Evolutionary conservation across 2,329 filamentous ascomycete species (phyloP).

Genomic region (Diaporthe ilicicola): DNA sequence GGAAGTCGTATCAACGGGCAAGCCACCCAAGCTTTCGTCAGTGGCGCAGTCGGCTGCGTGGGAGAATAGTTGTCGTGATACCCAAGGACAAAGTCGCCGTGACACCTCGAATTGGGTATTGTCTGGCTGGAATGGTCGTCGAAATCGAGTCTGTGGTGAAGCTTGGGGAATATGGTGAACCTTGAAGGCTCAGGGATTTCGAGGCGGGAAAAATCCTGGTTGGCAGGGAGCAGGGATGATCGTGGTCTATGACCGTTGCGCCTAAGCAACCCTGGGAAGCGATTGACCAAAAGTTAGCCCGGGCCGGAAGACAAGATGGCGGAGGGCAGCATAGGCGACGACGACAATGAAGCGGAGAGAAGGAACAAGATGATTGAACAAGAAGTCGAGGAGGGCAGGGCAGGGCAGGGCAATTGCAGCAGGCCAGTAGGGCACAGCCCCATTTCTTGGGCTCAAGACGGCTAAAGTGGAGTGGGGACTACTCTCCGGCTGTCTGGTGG

Average conservation of each 20-base stretch:
- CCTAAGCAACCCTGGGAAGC: constrained; percentile 25
- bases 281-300: constrained; percentile 8
- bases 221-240: constrained; percentile 31
- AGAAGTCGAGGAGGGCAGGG: neutral
- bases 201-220: constrained; percentile 21
- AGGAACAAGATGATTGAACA: neutral
- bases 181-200: constrained; percentile 20
- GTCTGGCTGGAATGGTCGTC: constrained; percentile 23
- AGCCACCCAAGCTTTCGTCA: constrained; percentile 9
- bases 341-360: neutral
- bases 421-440: neutral
- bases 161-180: constrained; percentile 19
- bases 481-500: neutral
- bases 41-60: constrained; percentile 16
- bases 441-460: constrained; percentile 11
- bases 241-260: constrained; percentile 33
- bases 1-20: neutral
- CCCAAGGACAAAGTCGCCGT: constrained; percentile 11
- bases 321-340: constrained; percentile 6
- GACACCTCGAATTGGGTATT: constrained; percentile 8
- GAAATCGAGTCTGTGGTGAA: neutral
- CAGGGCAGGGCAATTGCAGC: neutral
- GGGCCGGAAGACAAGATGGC: neutral
- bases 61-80: constrained; percentile 19
- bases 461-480: neutral